These are phyloP conservation scores for Geotrichum macrosporum DNA, from an alignment of 1,139 yeast species.

Conservation along the genomic window DNA sequence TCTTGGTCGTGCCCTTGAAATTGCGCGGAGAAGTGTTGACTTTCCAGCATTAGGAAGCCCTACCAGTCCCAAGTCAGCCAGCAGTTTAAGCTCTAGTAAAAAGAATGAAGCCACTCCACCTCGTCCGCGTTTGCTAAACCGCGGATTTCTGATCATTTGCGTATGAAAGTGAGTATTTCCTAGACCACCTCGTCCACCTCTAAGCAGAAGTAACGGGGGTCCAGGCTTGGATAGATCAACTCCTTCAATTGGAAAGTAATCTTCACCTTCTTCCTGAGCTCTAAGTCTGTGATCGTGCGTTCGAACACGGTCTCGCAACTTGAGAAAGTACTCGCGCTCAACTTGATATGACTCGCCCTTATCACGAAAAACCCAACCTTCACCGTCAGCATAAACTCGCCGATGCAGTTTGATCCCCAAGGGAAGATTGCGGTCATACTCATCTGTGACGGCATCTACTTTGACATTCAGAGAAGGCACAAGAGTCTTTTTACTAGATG, in stretches of 20 bases:
- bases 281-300: slow-evolving; percentile 59
- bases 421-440: slow-evolving; percentile 14
- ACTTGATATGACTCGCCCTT: slow-evolving; percentile 69
- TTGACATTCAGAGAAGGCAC: slow-evolving; percentile 21
- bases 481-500: slow-evolving; percentile 19
- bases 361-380: slow-evolving; percentile 79
- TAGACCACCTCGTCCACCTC: slow-evolving; percentile 91
- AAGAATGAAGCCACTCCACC: slow-evolving; percentile 62
- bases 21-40: slow-evolving; percentile 81
- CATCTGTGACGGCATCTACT: slow-evolving; percentile 19
- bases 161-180: slow-evolving; percentile 95
- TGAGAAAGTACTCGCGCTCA: slow-evolving; percentile 58
- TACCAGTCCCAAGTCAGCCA: slow-evolving; percentile 90
- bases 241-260: slow-evolving; percentile 74
- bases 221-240: slow-evolving; percentile 67
- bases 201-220: slow-evolving; percentile 62
- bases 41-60: slow-evolving; percentile 98
- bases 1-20: slow-evolving; percentile 82
- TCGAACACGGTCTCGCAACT: slow-evolving; percentile 57
- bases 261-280: slow-evolving; percentile 57
- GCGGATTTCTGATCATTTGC: slow-evolving; percentile 76
- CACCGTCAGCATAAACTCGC: slow-evolving; percentile 56
- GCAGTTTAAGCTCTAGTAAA: slow-evolving; percentile 72
- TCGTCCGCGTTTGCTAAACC: slow-evolving; percentile 80
- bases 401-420: slow-evolving; percentile 49